Evolutionary conservation across 495 filamentous ascomycete genomes (phyloP), one percentile per base, ranked within the genome.

Genomic region (Xylaria telfairii): DNA sequence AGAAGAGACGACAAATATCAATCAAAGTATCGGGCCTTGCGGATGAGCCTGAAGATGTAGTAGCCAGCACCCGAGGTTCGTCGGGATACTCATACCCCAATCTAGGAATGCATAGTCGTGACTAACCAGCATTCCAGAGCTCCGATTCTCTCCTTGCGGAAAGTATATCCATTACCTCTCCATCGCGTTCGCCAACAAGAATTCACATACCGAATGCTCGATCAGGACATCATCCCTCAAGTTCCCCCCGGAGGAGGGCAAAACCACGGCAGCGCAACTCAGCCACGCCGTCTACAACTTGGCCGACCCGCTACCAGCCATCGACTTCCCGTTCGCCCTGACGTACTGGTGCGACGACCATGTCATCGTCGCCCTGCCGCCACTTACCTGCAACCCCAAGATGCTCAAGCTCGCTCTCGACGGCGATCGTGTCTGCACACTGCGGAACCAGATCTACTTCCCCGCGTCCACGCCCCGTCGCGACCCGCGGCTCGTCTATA

Each of bases 401-500:
- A 66, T 66, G 28, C 63, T 66, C 19, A 66, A 66, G 34, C 24
- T 66, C 19, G 44, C 46, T 4, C 63, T 66, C 15, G 39, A 49
- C 24, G 21, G 32, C 44, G 44, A 66, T 15, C 15, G 19, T 24
- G 47, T 66, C 28, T 53, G 12, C 17, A 66, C 63, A 26, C 19
- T 66, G 19, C 44, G 63, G 19, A 53, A 66, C 44, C 44, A 44
- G 26, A 53, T 66, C 44, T 66, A 66, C n/a, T 66, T 66, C 28
- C 63, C 63, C 5, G 47, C 63, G 12, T 66, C 63, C 10, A 66
- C 63, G 1, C 63, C 63, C 19, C 26, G 63, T 1, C 63, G 63
- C 0, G 63, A 66, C 46, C n/a, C 63, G 5, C 63, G 42, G 7
- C 63, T 66, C 46, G 44, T 66, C 26, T 42, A 41, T 13, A 49